Percentiles rank a stretch among this genome's conserved stretches.
These are phyloP conservation scores for Avena eriantha DNA, from an alignment of 176 grass and related monocot genomes.

Conservation along the genomic window DNA sequence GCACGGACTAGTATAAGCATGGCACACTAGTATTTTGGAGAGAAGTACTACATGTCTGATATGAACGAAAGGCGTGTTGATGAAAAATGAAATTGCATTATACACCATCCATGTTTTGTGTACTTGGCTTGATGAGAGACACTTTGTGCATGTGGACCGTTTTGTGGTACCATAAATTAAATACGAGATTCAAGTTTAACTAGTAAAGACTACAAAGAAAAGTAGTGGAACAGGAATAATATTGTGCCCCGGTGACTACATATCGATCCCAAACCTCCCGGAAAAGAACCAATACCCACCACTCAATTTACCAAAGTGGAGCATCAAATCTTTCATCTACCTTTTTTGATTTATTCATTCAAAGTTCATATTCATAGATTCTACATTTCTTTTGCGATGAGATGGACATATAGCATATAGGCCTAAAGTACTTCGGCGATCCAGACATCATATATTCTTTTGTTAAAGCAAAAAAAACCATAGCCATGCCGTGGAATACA, in stretches of 20 bases:
- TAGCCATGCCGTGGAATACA: too few species aligned
- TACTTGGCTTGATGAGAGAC: too few species aligned
- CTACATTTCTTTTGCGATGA: background rate
- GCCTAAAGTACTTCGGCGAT: background rate
- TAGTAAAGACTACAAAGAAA: background rate
- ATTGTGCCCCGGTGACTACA: constrained; percentile 4
- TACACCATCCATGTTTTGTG: too few species aligned
- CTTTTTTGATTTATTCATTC: background rate
- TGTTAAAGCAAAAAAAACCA: background rate
- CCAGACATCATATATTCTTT: background rate
- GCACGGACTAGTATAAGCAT: too few species aligned
- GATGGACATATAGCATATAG: background rate
- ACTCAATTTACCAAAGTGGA: constrained; percentile 24
- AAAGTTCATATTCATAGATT: background rate
- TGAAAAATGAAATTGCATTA: too few species aligned
- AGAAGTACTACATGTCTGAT: too few species aligned
- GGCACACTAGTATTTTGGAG: too few species aligned
- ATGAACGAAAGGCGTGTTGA: too few species aligned
- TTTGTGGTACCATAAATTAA: background rate
- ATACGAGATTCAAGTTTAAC: background rate
- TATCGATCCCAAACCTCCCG: constrained; percentile 46
- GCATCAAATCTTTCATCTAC: constrained; percentile 35
- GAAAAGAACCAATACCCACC: constrained; percentile 47
- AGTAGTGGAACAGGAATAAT: background rate
- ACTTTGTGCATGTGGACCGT: too few species aligned